Conservation (phyloP, 345 rosid genomes). For the Excoecaria agallocha region DNA sequence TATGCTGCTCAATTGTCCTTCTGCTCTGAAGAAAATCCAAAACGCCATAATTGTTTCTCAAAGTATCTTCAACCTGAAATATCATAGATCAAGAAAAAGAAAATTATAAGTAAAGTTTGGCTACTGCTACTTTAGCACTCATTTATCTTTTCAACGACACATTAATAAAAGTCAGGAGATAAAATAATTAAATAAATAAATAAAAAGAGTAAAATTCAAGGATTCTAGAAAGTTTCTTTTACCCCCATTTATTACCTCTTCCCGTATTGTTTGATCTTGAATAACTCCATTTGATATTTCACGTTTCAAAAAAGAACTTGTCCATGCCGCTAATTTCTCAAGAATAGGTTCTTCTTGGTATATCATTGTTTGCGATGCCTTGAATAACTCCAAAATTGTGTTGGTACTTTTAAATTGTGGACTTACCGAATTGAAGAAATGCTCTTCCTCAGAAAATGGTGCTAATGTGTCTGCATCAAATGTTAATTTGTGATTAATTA, state of each 20-base stretch:
- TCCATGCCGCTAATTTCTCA: conserved; percentile 3
- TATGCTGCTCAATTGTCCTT: background rate
- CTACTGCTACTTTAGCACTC: too few species aligned
- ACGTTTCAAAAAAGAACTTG: background rate
- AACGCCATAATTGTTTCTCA: background rate
- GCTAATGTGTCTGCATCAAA: background rate
- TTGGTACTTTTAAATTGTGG: background rate
- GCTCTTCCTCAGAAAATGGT: background rate
- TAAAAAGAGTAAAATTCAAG: background rate
- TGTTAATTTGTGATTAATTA: too few species aligned
- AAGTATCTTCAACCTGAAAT: background rate
- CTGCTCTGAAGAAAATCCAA: background rate
- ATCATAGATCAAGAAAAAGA: background rate
- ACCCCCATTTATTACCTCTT: background rate
- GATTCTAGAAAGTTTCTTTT: background rate
- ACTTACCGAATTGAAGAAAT: background rate
- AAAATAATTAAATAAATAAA: too few species aligned
- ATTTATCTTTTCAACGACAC: too few species aligned
- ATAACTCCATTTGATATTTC: background rate
- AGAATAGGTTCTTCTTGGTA: background rate
- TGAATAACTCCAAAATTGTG: conserved; percentile 1
- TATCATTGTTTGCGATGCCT: background rate
- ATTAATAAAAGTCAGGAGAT: too few species aligned
- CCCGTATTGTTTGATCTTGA: background rate
- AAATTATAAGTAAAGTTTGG: too few species aligned